A percentile compares a stretch with the other conserved stretches of the same genome.
Evolutionary conservation across 306 rosid genomes (phyloP).

Genomic region (Prunus campanulata): DNA sequence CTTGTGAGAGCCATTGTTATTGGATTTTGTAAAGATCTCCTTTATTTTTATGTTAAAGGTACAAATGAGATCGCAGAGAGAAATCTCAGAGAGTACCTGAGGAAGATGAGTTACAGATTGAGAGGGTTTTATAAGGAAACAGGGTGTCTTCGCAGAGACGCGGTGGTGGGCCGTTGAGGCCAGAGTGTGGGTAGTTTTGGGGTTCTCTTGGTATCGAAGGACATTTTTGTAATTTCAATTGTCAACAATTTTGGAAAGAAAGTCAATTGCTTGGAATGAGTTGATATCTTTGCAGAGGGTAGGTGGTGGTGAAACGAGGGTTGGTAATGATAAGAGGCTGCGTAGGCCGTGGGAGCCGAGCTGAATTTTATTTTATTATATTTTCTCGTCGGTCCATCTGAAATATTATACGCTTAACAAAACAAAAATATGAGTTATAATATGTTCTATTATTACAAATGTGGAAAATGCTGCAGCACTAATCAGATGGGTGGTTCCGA

Average conservation of each 20-base stretch:
- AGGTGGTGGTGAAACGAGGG: too few relatives aligned
- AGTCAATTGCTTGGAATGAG: constrained; percentile 10
- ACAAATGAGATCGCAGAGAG: neutral
- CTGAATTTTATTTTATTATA: too few relatives aligned
- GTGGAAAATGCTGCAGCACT: too few relatives aligned
- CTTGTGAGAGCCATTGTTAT: constrained; percentile 44
- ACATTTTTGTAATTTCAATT: neutral
- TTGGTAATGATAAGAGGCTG: too few relatives aligned
- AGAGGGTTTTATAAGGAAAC: constrained; percentile 15
- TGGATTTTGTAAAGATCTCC: neutral
- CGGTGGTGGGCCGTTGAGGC: constrained; percentile 5
- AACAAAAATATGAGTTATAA: too few relatives aligned
- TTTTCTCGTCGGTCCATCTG: too few relatives aligned
- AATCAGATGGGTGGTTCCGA: too few relatives aligned
- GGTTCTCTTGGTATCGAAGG: neutral
- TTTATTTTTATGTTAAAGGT: neutral
- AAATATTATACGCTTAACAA: too few relatives aligned
- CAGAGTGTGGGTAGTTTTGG: neutral
- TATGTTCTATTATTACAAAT: too few relatives aligned
- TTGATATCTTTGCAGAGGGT: neutral
- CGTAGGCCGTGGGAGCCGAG: too few relatives aligned
- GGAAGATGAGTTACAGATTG: neutral
- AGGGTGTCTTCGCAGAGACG: neutral
- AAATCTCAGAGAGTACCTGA: constrained; percentile 3
- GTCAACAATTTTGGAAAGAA: neutral